Evolutionary conservation across 2,329 filamentous ascomycete genomes (phyloP).

Genomic region (Colletotrichum cuscutae): DNA sequence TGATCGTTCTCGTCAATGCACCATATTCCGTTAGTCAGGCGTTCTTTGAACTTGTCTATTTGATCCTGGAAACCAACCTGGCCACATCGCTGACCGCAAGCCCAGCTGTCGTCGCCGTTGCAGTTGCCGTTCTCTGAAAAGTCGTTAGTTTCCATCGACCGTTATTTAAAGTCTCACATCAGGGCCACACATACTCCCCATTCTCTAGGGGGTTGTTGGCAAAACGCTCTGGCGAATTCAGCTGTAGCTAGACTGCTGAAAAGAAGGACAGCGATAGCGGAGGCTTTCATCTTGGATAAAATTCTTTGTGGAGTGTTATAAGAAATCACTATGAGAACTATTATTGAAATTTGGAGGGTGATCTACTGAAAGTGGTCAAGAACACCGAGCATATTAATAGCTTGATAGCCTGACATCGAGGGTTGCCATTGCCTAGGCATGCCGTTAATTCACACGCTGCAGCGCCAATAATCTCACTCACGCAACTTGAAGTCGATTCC

Average conservation of each 20-base stretch:
- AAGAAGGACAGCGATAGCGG: neutral
- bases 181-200: neutral
- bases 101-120: neutral
- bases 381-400: too few species aligned
- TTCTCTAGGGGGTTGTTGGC: neutral
- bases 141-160: too few species aligned
- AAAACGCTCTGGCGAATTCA: neutral
- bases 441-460: too few species aligned
- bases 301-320: neutral
- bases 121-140: neutral
- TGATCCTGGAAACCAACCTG: neutral
- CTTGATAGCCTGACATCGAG: too few species aligned
- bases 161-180: too few species aligned
- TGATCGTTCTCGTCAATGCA: neutral
- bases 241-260: neutral
- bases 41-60: neutral
- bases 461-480: too few species aligned
- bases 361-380: too few species aligned
- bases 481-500: too few species aligned
- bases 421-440: too few species aligned
- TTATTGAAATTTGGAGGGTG: too few species aligned
- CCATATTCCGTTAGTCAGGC: neutral
- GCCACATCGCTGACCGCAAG: neutral
- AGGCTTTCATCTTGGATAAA: neutral
- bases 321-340: too few species aligned